phyloP scores from a whole-genome alignment of 2,329 filamentous ascomycete species.

The Pseudopithomyces maydicus region DNA sequence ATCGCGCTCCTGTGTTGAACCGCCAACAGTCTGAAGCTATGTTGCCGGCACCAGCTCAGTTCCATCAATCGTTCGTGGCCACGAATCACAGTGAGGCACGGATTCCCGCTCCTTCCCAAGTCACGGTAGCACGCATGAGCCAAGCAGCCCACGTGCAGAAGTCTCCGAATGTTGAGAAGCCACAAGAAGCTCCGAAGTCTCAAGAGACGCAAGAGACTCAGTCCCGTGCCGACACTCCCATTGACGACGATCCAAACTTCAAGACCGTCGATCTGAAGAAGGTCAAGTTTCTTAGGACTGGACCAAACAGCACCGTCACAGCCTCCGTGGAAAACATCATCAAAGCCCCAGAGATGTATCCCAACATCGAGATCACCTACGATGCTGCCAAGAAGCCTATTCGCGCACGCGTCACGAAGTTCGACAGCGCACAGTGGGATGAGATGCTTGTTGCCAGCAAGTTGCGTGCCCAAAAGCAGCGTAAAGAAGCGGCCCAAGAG shows the following conservation, averaged over 20 bases:
- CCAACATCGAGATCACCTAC: not conserved
- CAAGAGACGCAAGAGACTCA: no score
- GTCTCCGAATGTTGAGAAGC: not conserved
- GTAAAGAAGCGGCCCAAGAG: not conserved
- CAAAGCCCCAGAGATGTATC: not conserved
- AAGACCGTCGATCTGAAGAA: not conserved
- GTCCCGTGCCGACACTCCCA: not conserved
- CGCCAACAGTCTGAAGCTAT: no score
- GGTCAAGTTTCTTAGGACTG: not conserved
- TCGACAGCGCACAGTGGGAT: not conserved
- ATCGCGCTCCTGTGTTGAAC: no score
- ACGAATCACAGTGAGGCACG: no score
- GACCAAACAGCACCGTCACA: not conserved
- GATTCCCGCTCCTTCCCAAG: no score
- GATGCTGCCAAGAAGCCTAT: not conserved
- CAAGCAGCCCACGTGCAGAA: not conserved
- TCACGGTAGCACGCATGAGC: no score
- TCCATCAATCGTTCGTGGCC: no score
- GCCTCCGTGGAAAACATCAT: not conserved
- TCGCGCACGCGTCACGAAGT: not conserved
- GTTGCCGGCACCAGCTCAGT: no score
- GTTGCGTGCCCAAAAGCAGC: not conserved
- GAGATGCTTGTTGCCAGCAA: not conserved
- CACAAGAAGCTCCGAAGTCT: not conserved
- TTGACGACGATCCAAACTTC: not conserved